Evolutionary conservation across 805 yeast species (phyloP).

Genomic region (Nakazawaea anatomiae): DNA sequence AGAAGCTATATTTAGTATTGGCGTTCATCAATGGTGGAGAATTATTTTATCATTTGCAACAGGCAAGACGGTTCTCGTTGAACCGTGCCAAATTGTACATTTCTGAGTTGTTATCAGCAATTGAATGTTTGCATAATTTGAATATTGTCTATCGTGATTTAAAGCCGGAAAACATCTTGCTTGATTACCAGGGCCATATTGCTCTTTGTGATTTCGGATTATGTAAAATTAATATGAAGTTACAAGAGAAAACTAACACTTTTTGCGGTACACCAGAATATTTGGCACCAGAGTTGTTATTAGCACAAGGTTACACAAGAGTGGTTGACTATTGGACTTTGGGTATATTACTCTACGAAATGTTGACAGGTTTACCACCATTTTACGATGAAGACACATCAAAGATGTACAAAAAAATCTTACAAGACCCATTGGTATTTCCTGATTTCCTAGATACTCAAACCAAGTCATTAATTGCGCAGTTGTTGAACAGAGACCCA

Average conservation of each 20-base stretch:
- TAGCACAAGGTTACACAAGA: constrained; percentile 92
- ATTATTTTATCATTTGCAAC: constrained; percentile 87
- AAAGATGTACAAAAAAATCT: constrained; percentile 88
- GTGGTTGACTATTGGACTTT: constrained; percentile 99
- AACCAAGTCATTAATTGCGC: constrained; percentile 73
- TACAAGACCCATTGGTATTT: constrained; percentile 83
- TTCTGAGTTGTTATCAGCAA: constrained; percentile 88
- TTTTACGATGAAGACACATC: constrained; percentile 92
- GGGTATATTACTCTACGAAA: constrained; percentile 89
- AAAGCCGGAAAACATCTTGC: constrained; percentile 90
- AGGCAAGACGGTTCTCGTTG: constrained; percentile 82
- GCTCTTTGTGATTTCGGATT: constrained; percentile 97
- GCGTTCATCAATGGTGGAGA: constrained; percentile 98
- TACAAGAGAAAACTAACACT: constrained; percentile 79
- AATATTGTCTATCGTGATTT: constrained; percentile 93
- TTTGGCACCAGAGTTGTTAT: constrained; percentile 86
- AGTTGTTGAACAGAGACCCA: constrained; percentile 82
- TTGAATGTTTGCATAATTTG: constrained; percentile 85
- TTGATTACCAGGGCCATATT: constrained; percentile 96
- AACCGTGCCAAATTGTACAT: constrained; percentile 90
- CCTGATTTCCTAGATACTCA: constrained; percentile 84
- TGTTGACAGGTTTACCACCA: constrained; percentile 97
- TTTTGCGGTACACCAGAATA: constrained; percentile 99
- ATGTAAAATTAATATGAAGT: constrained; percentile 91
- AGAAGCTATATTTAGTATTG: constrained; percentile 82